Evolutionary conservation across 2,329 filamentous ascomycete species (phyloP).

Genomic region (Neocucurbitaria cava): DNA sequence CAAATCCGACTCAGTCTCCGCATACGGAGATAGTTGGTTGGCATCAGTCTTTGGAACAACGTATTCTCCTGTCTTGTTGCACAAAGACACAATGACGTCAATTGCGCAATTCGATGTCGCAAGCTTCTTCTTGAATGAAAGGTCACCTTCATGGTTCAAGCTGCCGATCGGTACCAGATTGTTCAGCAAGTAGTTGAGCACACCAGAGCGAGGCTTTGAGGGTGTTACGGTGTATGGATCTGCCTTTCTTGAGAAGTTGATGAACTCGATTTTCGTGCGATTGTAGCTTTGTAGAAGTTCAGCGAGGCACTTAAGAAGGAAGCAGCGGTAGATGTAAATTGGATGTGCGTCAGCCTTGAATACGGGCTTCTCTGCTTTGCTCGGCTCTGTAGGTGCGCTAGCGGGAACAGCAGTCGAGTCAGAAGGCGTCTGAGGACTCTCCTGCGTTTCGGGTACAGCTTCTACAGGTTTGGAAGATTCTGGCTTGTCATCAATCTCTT

Average conservation of each 20-base stretch:
- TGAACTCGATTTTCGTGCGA: slow-evolving; percentile 95
- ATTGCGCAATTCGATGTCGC: slow-evolving; percentile 88
- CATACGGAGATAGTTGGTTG: slow-evolving; percentile 46
- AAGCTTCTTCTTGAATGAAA: slow-evolving; percentile 80
- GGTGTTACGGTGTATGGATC: slow-evolving; percentile 84
- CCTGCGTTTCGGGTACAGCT: slow-evolving; percentile 42
- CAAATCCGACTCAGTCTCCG: slow-evolving; percentile 82
- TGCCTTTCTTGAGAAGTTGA: slow-evolving; percentile 95
- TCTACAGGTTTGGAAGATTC: slow-evolving; percentile 53
- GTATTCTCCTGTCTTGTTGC: slow-evolving; percentile 85
- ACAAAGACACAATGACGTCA: slow-evolving; percentile 83
- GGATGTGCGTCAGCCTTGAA: slow-evolving; percentile 95
- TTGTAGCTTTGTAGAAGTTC: slow-evolving; percentile 93
- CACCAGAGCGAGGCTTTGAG: slow-evolving; percentile 89
- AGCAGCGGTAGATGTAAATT: slow-evolving; percentile 96
- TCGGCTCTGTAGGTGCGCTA: slow-evolving; percentile 18
- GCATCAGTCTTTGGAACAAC: slow-evolving; percentile 59
- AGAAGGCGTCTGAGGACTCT: slow-evolving; percentile 11
- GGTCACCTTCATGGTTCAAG: slow-evolving; percentile 74
- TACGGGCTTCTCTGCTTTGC: slow-evolving; percentile 67
- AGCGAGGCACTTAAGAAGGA: slow-evolving; percentile 88
- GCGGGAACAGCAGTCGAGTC: slow-evolving; percentile 12
- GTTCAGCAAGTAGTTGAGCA: slow-evolving; percentile 91
- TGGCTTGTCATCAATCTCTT: slow-evolving; percentile 89
- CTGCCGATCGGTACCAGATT: slow-evolving; percentile 73